Base-by-base conservation (phyloP, 163 green algal genomes). In the Prototheca wickerhamii region DNA sequence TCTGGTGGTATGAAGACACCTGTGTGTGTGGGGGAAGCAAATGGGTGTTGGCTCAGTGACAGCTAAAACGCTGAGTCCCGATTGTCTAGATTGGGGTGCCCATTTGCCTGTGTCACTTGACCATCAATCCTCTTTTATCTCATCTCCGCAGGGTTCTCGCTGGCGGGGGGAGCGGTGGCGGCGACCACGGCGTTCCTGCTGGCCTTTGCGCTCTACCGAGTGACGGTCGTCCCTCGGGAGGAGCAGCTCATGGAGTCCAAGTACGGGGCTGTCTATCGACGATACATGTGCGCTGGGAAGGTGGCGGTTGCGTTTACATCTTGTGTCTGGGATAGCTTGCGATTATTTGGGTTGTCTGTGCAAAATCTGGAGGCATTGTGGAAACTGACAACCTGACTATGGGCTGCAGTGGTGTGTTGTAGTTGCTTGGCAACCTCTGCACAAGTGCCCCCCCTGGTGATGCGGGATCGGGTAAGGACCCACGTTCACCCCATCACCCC, bases 131-230 rank as follows among this genome's bases (percentile, higher is more conserved):
- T 8, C 30, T 29, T 3, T n/a, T 3, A n/a, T n/a, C n/a, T n/a
- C n/a, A n/a, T n/a, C n/a, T n/a, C n/a, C 31, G 64, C 64, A 71
- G 65, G 71, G 31, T 78, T 74, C 50, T 67, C 65, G 7, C 34
- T 74, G 4, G 66, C 65, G 3, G 71, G 71, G 18, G 71, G 71
- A n/a, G 71, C 71, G 33, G 26, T 74, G 50, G 60, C 50, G 31
- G 62, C 65, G 31, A 62, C 31, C 43, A n/a, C 40, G 21, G 60
- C 58, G 4, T 78, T 78, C 56, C 17, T 52, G 15, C 29, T 40
- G 1, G 58, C 71, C 31, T 74, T 74, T 35, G 21, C 40, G n/a
- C 30, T 78, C 2, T 78, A 78, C 55, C 23, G 23, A n/a, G 56
- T 29, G 23, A 71, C 64, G 3, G 61, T 71, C 26, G 50, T 78